Evolutionary conservation across 2,329 filamentous ascomycete species (phyloP), one percentile per base, ranked within the genome.

Genomic region (Fusarium fujikuroi): DNA sequence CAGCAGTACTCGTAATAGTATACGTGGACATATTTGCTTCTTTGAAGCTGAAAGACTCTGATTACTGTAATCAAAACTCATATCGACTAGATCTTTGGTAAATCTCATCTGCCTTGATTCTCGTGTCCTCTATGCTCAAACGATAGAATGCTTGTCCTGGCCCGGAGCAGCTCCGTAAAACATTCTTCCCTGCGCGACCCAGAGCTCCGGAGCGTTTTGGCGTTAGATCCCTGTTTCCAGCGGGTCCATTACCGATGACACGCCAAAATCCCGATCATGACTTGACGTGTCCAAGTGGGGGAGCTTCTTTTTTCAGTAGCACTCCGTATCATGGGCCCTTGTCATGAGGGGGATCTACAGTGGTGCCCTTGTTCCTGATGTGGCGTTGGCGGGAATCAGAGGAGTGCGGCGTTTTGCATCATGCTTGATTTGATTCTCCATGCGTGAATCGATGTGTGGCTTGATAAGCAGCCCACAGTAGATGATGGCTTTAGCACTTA

Each of bases 341-440:
- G 60, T 61, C 69, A 69, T 74, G 72, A 74, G 71, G 70, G 70
- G 70, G 66, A 70, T 70, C 70, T 73, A 34, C 69, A 23, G 18
- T 44, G 28, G 18, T 44, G 28, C 42, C 47, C 53, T 59, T 69
- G 70, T 74, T 49, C 70, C 70, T 73, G 54, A 36, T 66, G 64
- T 72, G 69, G 69, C 69, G 69, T 59, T 36, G 47, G 32, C 37
- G 70, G 66, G 61, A 67, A 63, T 71, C 57, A 53, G 46, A 59
- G 61, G n/a, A 39, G 40, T 50, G 49, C 49, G 65, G 61, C 47
- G 47, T 40, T 67, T 37, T 44, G 63, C 39, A 68, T 67, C 36
- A 70, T 60, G 44, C 54, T 42, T 50, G 42, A 36, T 66, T 63
- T 63, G 30, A 43, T 47, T 32, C 46, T 60, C 18, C 30, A 37